Conservation (phyloP, 2,329 filamentous ascomycete genomes). For the Xenoacremonium recifei region DNA sequence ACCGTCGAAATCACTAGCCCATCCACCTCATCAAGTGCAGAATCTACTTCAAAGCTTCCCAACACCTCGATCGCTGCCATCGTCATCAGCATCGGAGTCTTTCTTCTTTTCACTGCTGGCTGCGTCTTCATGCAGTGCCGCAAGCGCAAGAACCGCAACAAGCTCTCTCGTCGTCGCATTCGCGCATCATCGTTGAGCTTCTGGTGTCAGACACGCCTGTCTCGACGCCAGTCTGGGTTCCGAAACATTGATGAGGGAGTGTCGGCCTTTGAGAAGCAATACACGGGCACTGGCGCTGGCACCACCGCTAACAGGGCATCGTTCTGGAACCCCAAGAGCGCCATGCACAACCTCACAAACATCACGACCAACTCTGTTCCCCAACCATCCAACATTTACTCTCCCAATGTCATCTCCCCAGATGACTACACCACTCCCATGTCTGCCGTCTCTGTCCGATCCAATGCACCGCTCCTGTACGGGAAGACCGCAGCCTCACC, state of each 20-base stretch:
- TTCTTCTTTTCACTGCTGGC: slow-evolving; percentile 37
- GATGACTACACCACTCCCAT: slow-evolving; percentile 28
- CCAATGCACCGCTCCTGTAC: slow-evolving; percentile 34
- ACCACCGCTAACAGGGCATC: not conserved
- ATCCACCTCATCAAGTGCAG: slow-evolving; percentile 10
- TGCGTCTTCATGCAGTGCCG: slow-evolving; percentile 45
- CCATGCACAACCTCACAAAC: slow-evolving; percentile 5
- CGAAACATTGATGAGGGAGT: slow-evolving; percentile 9
- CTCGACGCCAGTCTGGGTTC: slow-evolving; percentile 20
- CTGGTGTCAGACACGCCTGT: slow-evolving; percentile 44
- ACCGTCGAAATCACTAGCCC: slow-evolving; percentile 34
- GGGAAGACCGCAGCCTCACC: slow-evolving; percentile 11
- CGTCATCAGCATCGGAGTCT: slow-evolving; percentile 36
- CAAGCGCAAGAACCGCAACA: slow-evolving; percentile 38
- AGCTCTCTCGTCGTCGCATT: slow-evolving; percentile 4
- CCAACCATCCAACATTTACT: slow-evolving; percentile 16
- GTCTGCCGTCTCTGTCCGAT: slow-evolving; percentile 32
- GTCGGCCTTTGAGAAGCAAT: slow-evolving; percentile 19
- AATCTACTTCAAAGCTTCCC: slow-evolving; percentile 24
- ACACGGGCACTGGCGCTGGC: slow-evolving; percentile 11
- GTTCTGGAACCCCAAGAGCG: slow-evolving; percentile 9
- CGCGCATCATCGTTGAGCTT: slow-evolving; percentile 47
- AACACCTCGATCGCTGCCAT: slow-evolving; percentile 45
- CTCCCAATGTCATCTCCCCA: slow-evolving; percentile 10
- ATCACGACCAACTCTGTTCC: slow-evolving; percentile 18